Evolutionary conservation across 202 grass and related monocot genomes (phyloP), one percentile per base, ranked within the genome.

Genomic region (Brachypodium distachyon): DNA sequence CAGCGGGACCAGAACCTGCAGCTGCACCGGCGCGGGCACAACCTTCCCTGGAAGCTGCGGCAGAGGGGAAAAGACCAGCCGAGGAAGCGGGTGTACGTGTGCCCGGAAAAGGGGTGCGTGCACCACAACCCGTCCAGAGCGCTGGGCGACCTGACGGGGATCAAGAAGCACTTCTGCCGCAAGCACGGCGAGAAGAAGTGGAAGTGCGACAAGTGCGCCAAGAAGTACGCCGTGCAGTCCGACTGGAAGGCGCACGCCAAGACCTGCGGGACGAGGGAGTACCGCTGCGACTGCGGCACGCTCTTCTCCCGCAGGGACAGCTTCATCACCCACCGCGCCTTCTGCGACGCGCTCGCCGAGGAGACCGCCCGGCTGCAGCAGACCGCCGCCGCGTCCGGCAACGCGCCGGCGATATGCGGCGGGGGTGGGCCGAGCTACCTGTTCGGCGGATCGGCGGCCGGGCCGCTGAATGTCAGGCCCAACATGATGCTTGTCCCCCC

Each of bases 181-280:
- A 99, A 99, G 89, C 96, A 99, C 82, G 96, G 96, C 34, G 96
- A 99, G 85, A 99, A 99, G 87, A 90, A 90, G 87, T 99, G 96
- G 96, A 99, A 99, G 87, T 99, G 96, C 80, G 96, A 99, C 62
- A 95, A 87, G 87, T 99, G 96, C 89, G 58, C 39, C 25, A 99
- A 99, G 85, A 60, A 75, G 22, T 99, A 99, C 38, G 96, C 96
- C 27, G 96, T 99, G 52, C 96, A 93, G 87, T 99, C 96, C 8
- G 96, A 99, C 83, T 99, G 96, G 92, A 99, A 99, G 89, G 96
- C 96, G 0, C 96, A 99, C 87, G 47, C 87, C 38, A 99, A 98
- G 89, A 98, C 89, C 34, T 98, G 95, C 87, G 95, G 95, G 25
- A 92, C 91, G 0, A 21, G 91, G 5, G 95, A 98, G 89, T 98